Conservation (phyloP, 306 rosid genomes). For the Rubus parviflorus region DNA sequence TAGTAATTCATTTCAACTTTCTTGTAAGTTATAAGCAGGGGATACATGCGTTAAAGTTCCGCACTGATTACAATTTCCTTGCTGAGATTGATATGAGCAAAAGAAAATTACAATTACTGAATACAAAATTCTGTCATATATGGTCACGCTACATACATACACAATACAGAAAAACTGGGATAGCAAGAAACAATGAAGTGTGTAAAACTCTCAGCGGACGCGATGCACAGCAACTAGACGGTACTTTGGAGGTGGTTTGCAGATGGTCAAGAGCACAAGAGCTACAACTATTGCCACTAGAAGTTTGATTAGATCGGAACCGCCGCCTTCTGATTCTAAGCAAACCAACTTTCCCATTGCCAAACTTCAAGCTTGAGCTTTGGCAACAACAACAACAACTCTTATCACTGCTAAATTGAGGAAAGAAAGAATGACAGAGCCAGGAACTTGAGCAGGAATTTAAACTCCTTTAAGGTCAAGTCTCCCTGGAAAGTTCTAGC, state of each 20-base stretch:
- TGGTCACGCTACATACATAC: background rate
- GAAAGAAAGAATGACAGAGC: background rate
- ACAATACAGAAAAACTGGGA: background rate
- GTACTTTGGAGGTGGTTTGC: constrained; percentile 29
- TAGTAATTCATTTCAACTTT: background rate
- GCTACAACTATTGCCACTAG: constrained; percentile 33
- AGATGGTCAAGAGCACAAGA: constrained; percentile 39
- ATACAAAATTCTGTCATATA: background rate
- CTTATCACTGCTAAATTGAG: constrained; percentile 9
- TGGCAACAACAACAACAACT: background rate
- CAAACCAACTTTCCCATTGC: constrained; percentile 45
- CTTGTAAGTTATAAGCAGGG: background rate
- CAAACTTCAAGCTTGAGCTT: background rate
- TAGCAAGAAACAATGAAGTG: background rate
- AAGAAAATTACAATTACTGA: background rate
- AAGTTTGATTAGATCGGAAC: constrained; percentile 24
- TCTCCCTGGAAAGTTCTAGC: background rate
- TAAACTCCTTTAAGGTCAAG: background rate
- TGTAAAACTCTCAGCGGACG: background rate
- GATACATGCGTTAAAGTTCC: background rate
- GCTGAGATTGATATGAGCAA: background rate
- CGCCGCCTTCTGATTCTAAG: constrained; percentile 18
- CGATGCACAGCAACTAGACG: constrained; percentile 32
- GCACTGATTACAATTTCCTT: background rate
- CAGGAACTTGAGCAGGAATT: background rate